Evolutionary conservation across 306 rosid species (phyloP), one percentile per base, ranked within the genome.

Genomic region (Geum urbanum): DNA sequence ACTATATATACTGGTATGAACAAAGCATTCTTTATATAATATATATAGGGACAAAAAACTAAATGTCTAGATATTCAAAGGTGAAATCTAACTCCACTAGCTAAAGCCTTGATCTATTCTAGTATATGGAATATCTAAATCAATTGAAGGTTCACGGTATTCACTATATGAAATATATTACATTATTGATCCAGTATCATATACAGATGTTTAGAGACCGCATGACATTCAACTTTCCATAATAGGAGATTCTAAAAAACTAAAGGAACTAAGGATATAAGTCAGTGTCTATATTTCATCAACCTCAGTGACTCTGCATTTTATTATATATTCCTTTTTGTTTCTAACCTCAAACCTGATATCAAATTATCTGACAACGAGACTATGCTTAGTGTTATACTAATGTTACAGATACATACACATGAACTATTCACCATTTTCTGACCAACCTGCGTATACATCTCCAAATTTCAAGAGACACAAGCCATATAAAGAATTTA

Each of bases 241-340:
- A 67, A 67, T 50, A 67, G 11, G 72, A 67, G 72, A 67, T 51
- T 67, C 60, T 51, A 12, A 67, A 63, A 11, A 43, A 63, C 11
- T 6, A 11, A 0, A 9, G 52, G 39, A 43, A 63, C 39, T 19
- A 43, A 63, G 37, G 20, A 59, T 20, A 45, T 46, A 54, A 47
- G 22, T 47, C 56, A n/a, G 22, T 51, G 55, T 51, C 55, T 2
- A 2, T 14, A 20, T 51, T 53, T 18, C 58, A 53, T 53, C 13
- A 3, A 19, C 58, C 58, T 24, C 57, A 20, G 2, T 19, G 13
- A 53, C 58, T n/a, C n/a, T 53, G 58, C 58, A 8, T 53, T 18
- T 22, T 19, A 53, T 43, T 16, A 53, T 53, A n/a, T 53, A 19
- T 53, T 53, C 58, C 1, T 53, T 20, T 53, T 24, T 56, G n/a